Percentiles rank a stretch among this genome's conserved stretches.
Conservation (phyloP, 805 yeast genomes). For the Myxozyma melibiosi region DNA sequence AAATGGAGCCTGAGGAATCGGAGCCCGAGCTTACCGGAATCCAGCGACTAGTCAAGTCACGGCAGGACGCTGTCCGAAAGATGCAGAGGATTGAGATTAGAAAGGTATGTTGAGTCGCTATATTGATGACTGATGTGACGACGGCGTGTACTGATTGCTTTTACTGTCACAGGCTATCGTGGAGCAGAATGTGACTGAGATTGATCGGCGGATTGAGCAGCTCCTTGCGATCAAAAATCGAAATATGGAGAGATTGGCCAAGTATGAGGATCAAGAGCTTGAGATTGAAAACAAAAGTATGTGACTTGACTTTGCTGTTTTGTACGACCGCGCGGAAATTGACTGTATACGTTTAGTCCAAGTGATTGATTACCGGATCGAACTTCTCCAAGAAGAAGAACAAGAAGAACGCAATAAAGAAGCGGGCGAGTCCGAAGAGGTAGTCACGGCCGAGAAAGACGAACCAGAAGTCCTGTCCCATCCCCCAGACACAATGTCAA, state of each 20-base stretch:
- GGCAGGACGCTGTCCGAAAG: slow-evolving; percentile 17
- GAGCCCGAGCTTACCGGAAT: slow-evolving; percentile 26
- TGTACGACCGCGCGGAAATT: too few relatives aligned
- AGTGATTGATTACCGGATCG: slow-evolving; percentile 32
- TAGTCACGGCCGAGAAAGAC: not conserved
- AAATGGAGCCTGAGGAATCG: slow-evolving; percentile 4
- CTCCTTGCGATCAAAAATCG: slow-evolving; percentile 13
- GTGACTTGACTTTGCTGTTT: not conserved
- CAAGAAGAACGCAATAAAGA: slow-evolving; percentile 3
- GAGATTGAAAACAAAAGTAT: slow-evolving; percentile 27
- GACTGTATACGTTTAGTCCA: slow-evolving; percentile 25
- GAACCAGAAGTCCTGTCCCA: slow-evolving; percentile 3
- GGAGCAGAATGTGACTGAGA: slow-evolving; percentile 23
- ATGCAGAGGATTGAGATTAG: slow-evolving; percentile 27
- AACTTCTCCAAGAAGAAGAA: slow-evolving; percentile 31
- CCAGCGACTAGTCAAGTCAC: slow-evolving; percentile 18
- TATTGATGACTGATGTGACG: not conserved
- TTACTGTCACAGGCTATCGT: slow-evolving; percentile 23
- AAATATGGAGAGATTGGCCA: slow-evolving; percentile 19
- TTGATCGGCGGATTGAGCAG: slow-evolving; percentile 26
- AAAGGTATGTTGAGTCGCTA: slow-evolving; percentile 14
- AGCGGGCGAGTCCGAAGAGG: not conserved
- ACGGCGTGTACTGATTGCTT: not conserved
- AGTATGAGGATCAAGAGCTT: slow-evolving; percentile 29
- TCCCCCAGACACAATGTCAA: slow-evolving; percentile 17